phyloP scores from a whole-genome alignment of 768 basidiomycete genomes.

The Podaxis sp. region DNA sequence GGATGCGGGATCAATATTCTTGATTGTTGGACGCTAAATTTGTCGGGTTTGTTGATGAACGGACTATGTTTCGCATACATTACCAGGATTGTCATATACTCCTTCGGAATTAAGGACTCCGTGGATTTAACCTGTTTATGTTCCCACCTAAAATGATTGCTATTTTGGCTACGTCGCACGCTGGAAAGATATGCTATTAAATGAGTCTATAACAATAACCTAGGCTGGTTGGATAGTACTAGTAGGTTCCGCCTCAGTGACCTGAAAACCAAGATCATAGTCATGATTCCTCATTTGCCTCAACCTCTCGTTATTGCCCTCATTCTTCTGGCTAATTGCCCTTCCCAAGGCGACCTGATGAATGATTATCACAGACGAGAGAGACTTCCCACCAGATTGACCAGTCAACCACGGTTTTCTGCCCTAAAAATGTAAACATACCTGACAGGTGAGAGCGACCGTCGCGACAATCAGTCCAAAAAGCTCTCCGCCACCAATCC shows the following conservation, averaged over 20 bases:
- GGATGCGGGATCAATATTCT: conserved; percentile 2
- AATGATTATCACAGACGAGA: background rate
- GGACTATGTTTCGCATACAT: background rate
- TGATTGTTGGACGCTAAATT: background rate
- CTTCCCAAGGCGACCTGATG: background rate
- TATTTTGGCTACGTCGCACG: too few relatives aligned
- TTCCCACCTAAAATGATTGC: too few relatives aligned
- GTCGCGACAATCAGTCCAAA: background rate
- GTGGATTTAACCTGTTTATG: too few relatives aligned
- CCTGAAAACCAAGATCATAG: too few relatives aligned
- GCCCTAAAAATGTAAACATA: background rate
- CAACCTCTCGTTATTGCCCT: background rate
- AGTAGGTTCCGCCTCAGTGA: too few relatives aligned
- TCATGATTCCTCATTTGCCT: too few relatives aligned
- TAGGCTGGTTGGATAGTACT: too few relatives aligned
- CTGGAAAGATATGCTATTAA: too few relatives aligned
- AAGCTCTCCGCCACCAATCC: background rate
- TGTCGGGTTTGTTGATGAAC: too few relatives aligned
- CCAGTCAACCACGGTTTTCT: background rate
- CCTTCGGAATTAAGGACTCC: too few relatives aligned
- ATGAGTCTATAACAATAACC: too few relatives aligned
- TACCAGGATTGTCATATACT: too few relatives aligned
- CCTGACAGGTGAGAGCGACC: background rate
- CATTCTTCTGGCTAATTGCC: background rate
- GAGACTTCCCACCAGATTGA: background rate